Base-by-base conservation (phyloP, 768 basidiomycete genomes). In the Cytidiella melzeri region DNA sequence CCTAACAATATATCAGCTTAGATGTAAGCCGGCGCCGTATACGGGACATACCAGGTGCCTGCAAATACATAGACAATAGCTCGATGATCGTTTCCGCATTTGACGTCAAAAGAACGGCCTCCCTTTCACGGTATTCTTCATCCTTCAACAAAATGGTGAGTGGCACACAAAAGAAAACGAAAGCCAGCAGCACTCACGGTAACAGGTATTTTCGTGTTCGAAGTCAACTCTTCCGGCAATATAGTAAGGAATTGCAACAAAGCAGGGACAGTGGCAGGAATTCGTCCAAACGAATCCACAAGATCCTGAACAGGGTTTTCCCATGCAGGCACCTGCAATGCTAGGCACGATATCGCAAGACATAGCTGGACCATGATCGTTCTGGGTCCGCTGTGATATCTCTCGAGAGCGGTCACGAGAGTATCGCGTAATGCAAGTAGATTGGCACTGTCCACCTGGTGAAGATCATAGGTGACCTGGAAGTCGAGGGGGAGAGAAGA, bases 381-480 rank as follows among this genome's bases (percentile, higher is more conserved):
- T 49, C 84, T 79, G 4, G 91, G 89, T 4, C 94, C 94, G 39
- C 73, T 63, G 46, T 84, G 77, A 65, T 89, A 87, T 48, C 69
- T 72, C 57, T 85, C 68, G 43, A 99, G 69, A 2, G 89, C 89
- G 25, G 81, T 65, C 51, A 98, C 62, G 50, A 99, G 73, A 2
- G 93, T 94, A 65, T 96, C 92, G 41, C 92, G 81, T 48, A 98
- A 73, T n/a, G 85, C 74, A 25, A 84, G 72, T 12, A 87, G 75
- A 55, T 92, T 82, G 30, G 78, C 71, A 2, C 73, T 63, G 55
- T 87, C 81, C 41, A 99, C 83, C 78, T 97, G 91, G 47, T 83
- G 69, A 41, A 99, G 80, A 77, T 99, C 96, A 68, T 92, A 98
- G 11, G 84, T 90, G 57, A 98, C 92, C 96, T 99, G 57, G 49